These are phyloP conservation scores for Strombidium stylifer DNA, from an alignment of 73 alveolate genomes.

Conservation along the genomic window DNA sequence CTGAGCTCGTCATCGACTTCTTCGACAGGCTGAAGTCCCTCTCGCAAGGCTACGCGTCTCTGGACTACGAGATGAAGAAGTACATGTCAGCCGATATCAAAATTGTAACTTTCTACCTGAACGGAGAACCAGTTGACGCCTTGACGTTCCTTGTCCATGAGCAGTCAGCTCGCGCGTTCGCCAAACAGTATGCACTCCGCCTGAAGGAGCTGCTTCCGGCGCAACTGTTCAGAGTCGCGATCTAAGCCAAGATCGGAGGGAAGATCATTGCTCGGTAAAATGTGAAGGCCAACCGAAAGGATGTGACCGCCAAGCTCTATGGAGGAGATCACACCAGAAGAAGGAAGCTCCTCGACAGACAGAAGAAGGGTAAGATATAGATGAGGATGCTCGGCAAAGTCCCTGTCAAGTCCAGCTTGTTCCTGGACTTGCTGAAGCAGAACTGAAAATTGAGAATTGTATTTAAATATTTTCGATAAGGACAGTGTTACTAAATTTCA, in stretches of 20 bases:
- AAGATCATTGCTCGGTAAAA: slow-evolving; percentile 87
- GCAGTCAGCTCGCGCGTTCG: slow-evolving; percentile 62
- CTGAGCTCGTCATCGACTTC: slow-evolving; percentile 84
- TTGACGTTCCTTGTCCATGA: slow-evolving; percentile 80
- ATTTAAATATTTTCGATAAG: neutral
- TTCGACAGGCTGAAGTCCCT: slow-evolving; percentile 71
- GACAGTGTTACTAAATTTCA: neutral
- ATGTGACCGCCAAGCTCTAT: slow-evolving; percentile 85
- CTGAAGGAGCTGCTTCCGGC: slow-evolving; percentile 73
- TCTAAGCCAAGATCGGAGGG: slow-evolving; percentile 85
- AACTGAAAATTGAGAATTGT: slow-evolving; percentile 4
- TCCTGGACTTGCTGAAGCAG: slow-evolving; percentile 37
- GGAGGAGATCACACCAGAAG: slow-evolving; percentile 92
- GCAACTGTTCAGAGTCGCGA: slow-evolving; percentile 73
- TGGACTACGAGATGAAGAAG: slow-evolving; percentile 84
- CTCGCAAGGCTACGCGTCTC: slow-evolving; percentile 78
- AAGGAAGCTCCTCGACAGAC: slow-evolving; percentile 78
- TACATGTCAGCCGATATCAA: slow-evolving; percentile 62
- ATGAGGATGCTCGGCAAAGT: slow-evolving; percentile 74
- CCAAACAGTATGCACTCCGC: slow-evolving; percentile 51
- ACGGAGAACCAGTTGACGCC: slow-evolving; percentile 89
- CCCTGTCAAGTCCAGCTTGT: slow-evolving; percentile 47
- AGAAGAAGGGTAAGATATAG: slow-evolving; percentile 77
- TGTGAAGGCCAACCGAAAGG: slow-evolving; percentile 60
- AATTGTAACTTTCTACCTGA: slow-evolving; percentile 62